phyloP scores from a whole-genome alignment of 352 stramenopile genomes.

The Globisporangium emineosum region DNA sequence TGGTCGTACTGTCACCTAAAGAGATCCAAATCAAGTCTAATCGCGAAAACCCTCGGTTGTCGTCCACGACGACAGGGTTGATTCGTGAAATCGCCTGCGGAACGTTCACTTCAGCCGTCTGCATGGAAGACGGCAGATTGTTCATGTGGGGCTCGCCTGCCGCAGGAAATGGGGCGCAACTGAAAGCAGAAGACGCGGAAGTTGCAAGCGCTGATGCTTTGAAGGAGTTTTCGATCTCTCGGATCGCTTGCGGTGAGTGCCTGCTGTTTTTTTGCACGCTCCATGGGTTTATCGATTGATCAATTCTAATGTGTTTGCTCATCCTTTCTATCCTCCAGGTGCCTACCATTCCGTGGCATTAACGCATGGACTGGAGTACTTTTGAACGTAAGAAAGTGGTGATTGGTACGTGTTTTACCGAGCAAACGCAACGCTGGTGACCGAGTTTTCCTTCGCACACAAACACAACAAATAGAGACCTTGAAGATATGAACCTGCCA shows the following conservation, averaged over 20 bases:
- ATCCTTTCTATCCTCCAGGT: constrained; percentile 24
- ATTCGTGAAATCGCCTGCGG: constrained; percentile 54
- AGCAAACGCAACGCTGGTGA: background rate
- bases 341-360: constrained; percentile 65
- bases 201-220: constrained; percentile 40
- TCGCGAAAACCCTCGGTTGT: constrained; percentile 11
- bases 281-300: background rate
- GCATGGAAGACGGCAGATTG: constrained; percentile 49
- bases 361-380: constrained; percentile 47
- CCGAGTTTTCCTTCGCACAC: background rate
- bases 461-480: constrained; percentile 7
- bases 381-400: constrained; percentile 18
- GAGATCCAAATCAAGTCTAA: constrained; percentile 32
- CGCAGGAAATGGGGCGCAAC: constrained; percentile 57
- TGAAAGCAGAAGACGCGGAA: constrained; percentile 51
- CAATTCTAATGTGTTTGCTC: background rate
- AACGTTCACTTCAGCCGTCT: constrained; percentile 60
- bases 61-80: background rate
- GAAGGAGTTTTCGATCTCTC: constrained; percentile 42
- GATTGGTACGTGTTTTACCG: background rate
- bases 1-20: constrained; percentile 53
- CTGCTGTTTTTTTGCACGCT: background rate
- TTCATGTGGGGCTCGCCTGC: constrained; percentile 71
- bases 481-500: background rate
- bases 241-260: constrained; percentile 60